Base-by-base conservation (phyloP, 441 rosid species). In the Brassica balearica region DNA sequence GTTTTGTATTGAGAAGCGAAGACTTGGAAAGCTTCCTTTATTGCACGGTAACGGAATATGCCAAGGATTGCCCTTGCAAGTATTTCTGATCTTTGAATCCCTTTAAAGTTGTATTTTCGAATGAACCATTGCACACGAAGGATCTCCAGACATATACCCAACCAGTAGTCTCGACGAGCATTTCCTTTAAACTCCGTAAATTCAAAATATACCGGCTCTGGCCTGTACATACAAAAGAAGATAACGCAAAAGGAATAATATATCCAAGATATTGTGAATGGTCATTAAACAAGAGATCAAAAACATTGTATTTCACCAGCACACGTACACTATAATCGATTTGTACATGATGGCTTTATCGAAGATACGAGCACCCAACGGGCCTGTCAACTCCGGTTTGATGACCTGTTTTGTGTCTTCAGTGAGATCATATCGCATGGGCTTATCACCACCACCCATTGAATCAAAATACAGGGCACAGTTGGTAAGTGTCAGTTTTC, bases 301-400 rank as follows among this genome's bases (percentile, higher is more conserved):
- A 38, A 69, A 41, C 48, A 58, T 8, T 67, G 32, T 59, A 74
- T 41, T 65, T 51, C 59, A 72, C 62, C 51, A 74, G 82, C 84
- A 63, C 69, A 88, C 97, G 68, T 90, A 94, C 98, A 87, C 75
- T 15, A 82, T 71, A 77, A 75, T 73, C 41, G 98, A 94, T 74
- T 89, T 92, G 90, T 90, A 94, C 97, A 92, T 90, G 81, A 94
- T 92, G 76, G 97, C 98, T 83, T 91, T 94, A 80, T 94, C 97
- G 79, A 94, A 94, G 68, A 94, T 88, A 65, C 98, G 94, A 85
- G 97, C 97, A 60, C 98, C 98, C 85, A 92, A 73, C 56, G 97
- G 98, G 75, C 97, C 98, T 65, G 97, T 94, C 82, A 91, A 80
- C 78, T 92, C 98, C 67, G 98, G 93, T 85, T 85, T 92, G 73